phyloP scores from a whole-genome alignment of 2,329 filamentous ascomycete genomes.

The Penicillium sp. region DNA sequence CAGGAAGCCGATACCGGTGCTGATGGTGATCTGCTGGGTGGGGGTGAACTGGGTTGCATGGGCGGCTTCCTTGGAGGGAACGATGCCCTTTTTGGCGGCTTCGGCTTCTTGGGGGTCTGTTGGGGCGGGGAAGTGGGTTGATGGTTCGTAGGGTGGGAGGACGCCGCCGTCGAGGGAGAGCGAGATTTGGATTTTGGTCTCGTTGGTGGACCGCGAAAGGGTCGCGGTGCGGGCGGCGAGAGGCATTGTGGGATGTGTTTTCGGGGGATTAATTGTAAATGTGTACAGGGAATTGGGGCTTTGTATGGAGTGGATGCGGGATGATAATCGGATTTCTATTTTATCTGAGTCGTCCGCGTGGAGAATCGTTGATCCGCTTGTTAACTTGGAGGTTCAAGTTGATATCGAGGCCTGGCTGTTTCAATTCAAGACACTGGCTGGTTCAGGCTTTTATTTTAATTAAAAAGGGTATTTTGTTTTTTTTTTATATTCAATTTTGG shows the following conservation, averaged over 20 bases:
- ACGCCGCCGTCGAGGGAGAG: constrained; percentile 90
- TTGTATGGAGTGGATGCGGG: constrained; percentile 3
- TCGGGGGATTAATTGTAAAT: not conserved
- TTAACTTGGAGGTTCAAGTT: constrained; percentile 4
- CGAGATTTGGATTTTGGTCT: constrained; percentile 92
- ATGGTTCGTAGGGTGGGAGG: constrained; percentile 45
- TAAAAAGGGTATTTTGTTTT: not conserved
- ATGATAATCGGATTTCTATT: constrained; percentile 18
- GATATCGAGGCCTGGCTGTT: not conserved
- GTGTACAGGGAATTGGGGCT: not conserved
- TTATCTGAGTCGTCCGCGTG: constrained; percentile 20
- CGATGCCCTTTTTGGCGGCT: constrained; percentile 49
- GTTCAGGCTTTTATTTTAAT: constrained; percentile 10
- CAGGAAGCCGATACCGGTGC: constrained; percentile 94
- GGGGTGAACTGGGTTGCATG: constrained; percentile 84
- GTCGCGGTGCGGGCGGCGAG: constrained; percentile 68
- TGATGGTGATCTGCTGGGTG: constrained; percentile 80
- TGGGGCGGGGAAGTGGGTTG: constrained; percentile 60
- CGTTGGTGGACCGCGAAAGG: constrained; percentile 88
- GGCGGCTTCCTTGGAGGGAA: constrained; percentile 48
- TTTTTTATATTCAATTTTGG: not conserved
- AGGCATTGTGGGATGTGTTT: constrained; percentile 23
- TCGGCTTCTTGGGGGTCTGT: constrained; percentile 54
- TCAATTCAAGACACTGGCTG: constrained; percentile 12
- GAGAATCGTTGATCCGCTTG: constrained; percentile 25